Percentiles rank a stretch among this genome's conserved stretches.
These are phyloP conservation scores for Parascedosporium putredinis DNA, from an alignment of 2,329 filamentous ascomycete species.

Conservation along the genomic window DNA sequence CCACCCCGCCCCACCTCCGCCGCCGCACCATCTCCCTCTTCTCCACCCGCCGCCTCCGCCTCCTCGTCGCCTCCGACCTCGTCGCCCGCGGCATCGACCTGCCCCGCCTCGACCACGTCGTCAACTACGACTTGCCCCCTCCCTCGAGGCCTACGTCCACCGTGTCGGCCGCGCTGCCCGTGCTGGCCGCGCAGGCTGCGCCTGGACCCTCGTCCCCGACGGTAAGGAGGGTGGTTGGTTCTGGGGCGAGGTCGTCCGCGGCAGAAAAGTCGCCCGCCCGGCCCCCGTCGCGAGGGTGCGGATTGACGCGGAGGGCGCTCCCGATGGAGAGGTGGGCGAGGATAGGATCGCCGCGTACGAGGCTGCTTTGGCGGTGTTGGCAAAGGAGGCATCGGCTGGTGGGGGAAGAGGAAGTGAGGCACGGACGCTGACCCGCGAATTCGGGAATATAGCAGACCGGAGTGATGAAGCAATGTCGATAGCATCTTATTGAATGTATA, in stretches of 20 bases:
- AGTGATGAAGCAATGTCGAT: too few relatives aligned
- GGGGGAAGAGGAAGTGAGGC: constrained; percentile 2
- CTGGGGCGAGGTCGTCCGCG: constrained; percentile 66
- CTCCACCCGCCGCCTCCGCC: constrained; percentile 53
- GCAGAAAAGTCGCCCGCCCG: constrained; percentile 35
- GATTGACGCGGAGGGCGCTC: constrained; percentile 24
- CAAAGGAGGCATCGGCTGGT: constrained; percentile 42
- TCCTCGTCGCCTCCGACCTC: constrained; percentile 87
- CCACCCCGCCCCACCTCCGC: constrained; percentile 61
- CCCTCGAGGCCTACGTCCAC: constrained; percentile 76
- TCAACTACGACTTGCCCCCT: constrained; percentile 92
- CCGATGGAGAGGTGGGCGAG: constrained; percentile 31
- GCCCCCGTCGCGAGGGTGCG: constrained; percentile 36
- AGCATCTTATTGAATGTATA: too few relatives aligned
- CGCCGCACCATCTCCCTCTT: constrained; percentile 61
- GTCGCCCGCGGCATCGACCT: constrained; percentile 85
- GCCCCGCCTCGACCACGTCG: constrained; percentile 65
- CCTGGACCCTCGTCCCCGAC: constrained; percentile 79
- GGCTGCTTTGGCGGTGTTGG: constrained; percentile 49
- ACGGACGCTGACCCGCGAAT: too few relatives aligned
- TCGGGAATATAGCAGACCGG: too few relatives aligned
- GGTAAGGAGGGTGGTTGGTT: constrained; percentile 78
- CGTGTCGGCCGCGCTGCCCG: constrained; percentile 84
- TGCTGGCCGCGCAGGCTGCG: constrained; percentile 63
- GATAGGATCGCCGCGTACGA: constrained; percentile 38